Evolutionary conservation across 805 yeast genomes (phyloP).

Genomic region (Wickerhamiella sergipiensis): DNA sequence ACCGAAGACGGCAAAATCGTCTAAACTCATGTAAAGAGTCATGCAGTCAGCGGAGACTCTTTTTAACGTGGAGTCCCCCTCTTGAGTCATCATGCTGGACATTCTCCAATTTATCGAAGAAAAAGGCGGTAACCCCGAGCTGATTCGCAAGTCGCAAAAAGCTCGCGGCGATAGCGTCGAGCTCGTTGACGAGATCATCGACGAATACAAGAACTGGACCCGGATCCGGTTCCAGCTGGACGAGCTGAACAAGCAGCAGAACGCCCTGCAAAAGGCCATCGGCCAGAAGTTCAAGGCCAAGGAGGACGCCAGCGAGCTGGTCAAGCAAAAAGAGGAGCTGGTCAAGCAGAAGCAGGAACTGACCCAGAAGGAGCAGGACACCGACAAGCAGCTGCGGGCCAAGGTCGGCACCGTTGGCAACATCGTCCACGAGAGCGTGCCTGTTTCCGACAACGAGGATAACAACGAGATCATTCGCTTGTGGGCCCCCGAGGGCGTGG

Average conservation of each 20-base stretch:
- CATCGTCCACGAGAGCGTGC: constrained; percentile 85
- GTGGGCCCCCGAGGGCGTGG: constrained; percentile 72
- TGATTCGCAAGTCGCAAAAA: constrained; percentile 72
- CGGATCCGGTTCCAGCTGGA: constrained; percentile 80
- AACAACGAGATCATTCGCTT: constrained; percentile 76
- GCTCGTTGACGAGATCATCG: constrained; percentile 87
- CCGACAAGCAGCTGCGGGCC: constrained; percentile 56
- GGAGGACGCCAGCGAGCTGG: constrained; percentile 79
- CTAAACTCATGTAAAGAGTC: too few relatives aligned
- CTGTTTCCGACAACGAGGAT: constrained; percentile 75
- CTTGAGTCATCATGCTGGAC: constrained; percentile 55
- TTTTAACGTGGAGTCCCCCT: not conserved
- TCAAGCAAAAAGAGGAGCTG: constrained; percentile 67
- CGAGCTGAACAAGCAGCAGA: constrained; percentile 74
- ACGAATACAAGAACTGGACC: constrained; percentile 86
- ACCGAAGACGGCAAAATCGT: too few relatives aligned
- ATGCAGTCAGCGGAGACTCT: not conserved
- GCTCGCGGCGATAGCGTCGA: constrained; percentile 94
- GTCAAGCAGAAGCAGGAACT: constrained; percentile 56
- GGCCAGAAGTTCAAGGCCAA: constrained; percentile 87
- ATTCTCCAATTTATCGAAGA: constrained; percentile 84
- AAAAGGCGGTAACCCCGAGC: constrained; percentile 92
- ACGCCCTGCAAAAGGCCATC: constrained; percentile 83
- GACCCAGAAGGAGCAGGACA: constrained; percentile 56
- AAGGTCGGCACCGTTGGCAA: constrained; percentile 90